phyloP scores from a whole-genome alignment of 1,139 yeast genomes.

The Yamadazyma atmosphaerica region DNA sequence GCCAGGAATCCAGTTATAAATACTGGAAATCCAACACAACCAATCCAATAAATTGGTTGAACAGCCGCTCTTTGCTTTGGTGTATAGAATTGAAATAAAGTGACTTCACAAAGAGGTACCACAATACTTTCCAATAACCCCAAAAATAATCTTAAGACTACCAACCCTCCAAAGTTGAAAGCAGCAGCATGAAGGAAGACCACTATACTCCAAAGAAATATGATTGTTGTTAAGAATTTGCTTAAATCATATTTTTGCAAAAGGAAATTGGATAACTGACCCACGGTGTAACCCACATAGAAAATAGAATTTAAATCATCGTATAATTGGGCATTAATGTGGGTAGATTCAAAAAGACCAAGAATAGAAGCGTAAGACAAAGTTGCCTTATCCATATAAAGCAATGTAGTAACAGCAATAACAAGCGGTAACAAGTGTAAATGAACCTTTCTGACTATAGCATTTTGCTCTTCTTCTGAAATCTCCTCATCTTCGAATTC shows the following conservation, averaged over 20 bases:
- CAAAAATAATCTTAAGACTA: constrained; percentile 26
- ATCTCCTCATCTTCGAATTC: constrained; percentile 1
- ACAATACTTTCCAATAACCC: constrained; percentile 29
- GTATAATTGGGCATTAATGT: constrained; percentile 30
- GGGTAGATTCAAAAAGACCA: constrained; percentile 41
- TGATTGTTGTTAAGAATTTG: constrained; percentile 12
- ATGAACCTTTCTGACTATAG: background rate
- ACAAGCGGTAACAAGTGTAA: constrained; percentile 3
- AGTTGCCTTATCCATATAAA: constrained; percentile 48
- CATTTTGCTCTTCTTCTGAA: constrained; percentile 1
- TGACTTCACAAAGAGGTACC: constrained; percentile 30
- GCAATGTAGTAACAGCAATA: constrained; percentile 26
- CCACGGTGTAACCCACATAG: constrained; percentile 10
- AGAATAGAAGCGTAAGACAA: constrained; percentile 42
- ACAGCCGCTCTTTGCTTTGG: constrained; percentile 39
- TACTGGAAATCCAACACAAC: constrained; percentile 42
- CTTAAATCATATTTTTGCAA: constrained; percentile 11
- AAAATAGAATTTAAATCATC: constrained; percentile 34
- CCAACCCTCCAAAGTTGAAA: constrained; percentile 22
- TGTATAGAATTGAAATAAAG: constrained; percentile 47
- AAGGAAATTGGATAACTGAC: constrained; percentile 6
- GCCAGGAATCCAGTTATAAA: constrained; percentile 48
- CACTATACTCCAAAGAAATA: constrained; percentile 16
- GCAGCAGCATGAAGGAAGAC: constrained; percentile 20
- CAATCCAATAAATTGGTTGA: constrained; percentile 44